Conservation (phyloP, 2,329 filamentous ascomycete species). For the Pseudogymnoascus sp. region DNA sequence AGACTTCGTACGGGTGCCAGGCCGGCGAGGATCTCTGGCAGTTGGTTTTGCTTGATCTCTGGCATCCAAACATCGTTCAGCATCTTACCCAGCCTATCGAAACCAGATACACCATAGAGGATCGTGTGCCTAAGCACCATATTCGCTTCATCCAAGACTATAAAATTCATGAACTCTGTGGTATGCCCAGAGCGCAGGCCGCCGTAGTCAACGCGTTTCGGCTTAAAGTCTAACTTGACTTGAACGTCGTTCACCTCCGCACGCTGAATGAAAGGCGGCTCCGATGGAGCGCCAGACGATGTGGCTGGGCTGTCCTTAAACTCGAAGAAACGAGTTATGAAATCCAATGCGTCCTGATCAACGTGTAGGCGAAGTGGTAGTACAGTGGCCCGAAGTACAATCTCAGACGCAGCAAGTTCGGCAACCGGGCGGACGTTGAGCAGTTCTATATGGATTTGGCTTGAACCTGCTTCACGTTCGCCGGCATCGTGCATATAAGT, state of each 20-base stretch:
- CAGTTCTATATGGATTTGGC: conserved; percentile 84
- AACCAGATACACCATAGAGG: conserved; percentile 83
- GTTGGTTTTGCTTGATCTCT: conserved; percentile 80
- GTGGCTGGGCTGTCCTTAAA: conserved; percentile 67
- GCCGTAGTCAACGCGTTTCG: conserved; percentile 93
- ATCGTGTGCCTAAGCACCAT: conserved; percentile 84
- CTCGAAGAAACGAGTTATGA: conserved; percentile 94
- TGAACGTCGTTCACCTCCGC: conserved; percentile 78
- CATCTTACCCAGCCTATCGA: conserved; percentile 80
- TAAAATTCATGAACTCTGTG: conserved; percentile 98
- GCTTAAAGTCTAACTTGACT: conserved; percentile 91
- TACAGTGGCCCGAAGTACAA: conserved; percentile 71
- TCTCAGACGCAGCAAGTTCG: conserved; percentile 78
- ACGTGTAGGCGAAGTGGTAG: conserved; percentile 86
- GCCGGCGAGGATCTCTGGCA: conserved; percentile 80
- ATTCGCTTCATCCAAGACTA: conserved; percentile 80
- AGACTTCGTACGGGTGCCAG: conserved; percentile 83
- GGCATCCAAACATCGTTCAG: conserved; percentile 96
- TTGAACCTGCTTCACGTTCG: conserved; percentile 75
- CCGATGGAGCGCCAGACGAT: conserved; percentile 42
- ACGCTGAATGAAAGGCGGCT: conserved; percentile 79
- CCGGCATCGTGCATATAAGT: conserved; percentile 85
- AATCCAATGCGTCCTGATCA: conserved; percentile 94
- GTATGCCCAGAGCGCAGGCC: conserved; percentile 88
- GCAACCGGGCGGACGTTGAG: conserved; percentile 80